These are phyloP conservation scores for Stentor coeruleus DNA, from an alignment of 73 alveolate genomes.

Conservation along the genomic window DNA sequence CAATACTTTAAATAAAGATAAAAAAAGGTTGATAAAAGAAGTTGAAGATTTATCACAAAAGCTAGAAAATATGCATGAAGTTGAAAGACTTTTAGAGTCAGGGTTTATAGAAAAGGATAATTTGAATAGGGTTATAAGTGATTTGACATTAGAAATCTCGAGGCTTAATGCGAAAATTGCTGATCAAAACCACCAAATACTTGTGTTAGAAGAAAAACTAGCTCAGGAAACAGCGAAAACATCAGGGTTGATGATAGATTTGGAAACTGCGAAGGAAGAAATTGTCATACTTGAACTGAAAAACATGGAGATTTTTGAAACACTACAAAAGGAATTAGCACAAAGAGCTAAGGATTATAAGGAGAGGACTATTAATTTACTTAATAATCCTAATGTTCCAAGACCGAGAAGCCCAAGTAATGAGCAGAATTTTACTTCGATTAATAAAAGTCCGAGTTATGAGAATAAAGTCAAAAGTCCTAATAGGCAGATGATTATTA, in stretches of 20 bases:
- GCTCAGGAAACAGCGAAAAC: background rate
- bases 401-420: background rate
- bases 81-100: background rate
- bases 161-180: background rate
- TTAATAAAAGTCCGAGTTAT: background rate
- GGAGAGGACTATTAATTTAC: background rate
- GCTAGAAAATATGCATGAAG: background rate
- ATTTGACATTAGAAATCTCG: background rate
- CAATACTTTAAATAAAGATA: no score
- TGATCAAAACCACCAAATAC: background rate
- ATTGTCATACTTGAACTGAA: background rate
- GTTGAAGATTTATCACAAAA: background rate
- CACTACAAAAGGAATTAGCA: constrained; percentile 10
- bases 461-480: background rate
- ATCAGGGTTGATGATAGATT: background rate
- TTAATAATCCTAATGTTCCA: background rate
- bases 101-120: background rate
- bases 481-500: background rate
- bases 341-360: constrained; percentile 19
- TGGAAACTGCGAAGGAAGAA: background rate
- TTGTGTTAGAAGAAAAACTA: background rate
- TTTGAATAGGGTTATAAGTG: background rate
- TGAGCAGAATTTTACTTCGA: no score
- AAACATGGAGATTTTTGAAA: constrained; percentile 7
- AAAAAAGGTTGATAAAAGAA: background rate